Percentiles rank a stretch among this genome's conserved stretches.
phyloP scores from a whole-genome alignment of 371 early-diverging fungal genomes.

The Coemansia sp. region DNA sequence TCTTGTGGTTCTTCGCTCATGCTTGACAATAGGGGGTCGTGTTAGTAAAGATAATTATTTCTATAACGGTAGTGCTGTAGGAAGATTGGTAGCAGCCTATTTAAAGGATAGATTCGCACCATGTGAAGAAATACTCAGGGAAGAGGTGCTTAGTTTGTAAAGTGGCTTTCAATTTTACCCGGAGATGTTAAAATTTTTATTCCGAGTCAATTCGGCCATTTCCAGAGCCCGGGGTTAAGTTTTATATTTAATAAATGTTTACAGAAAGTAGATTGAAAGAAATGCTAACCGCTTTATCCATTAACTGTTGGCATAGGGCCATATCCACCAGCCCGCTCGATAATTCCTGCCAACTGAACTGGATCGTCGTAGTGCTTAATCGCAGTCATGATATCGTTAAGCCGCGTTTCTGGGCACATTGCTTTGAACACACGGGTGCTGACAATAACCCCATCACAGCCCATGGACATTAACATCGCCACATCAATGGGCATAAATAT shows the following conservation, averaged over 20 bases:
- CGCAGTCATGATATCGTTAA: slow-evolving; percentile 66
- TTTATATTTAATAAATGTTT: background rate
- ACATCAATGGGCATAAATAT: slow-evolving; percentile 97
- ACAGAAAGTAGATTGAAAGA: background rate
- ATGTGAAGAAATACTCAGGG: background rate
- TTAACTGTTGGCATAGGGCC: background rate
- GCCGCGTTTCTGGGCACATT: slow-evolving; percentile 90
- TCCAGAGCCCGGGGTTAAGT: background rate
- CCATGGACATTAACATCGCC: slow-evolving; percentile 95
- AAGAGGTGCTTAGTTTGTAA: background rate
- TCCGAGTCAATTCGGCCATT: too few relatives aligned
- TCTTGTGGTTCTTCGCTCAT: background rate
- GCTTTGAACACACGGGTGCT: slow-evolving; percentile 76
- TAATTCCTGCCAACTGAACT: background rate
- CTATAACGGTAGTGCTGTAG: too few relatives aligned
- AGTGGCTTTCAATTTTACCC: background rate
- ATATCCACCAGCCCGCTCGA: slow-evolving; percentile 2
- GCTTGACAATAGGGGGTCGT: background rate
- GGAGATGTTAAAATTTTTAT: too few relatives aligned
- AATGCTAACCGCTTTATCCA: background rate
- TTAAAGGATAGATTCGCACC: too few relatives aligned
- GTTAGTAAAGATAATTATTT: too few relatives aligned
- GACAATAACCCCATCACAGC: slow-evolving; percentile 94
- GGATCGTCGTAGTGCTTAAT: background rate
- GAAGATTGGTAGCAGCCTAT: too few relatives aligned